Base-by-base conservation (phyloP, 331 rosid species). In the Malus hybrid region DNA sequence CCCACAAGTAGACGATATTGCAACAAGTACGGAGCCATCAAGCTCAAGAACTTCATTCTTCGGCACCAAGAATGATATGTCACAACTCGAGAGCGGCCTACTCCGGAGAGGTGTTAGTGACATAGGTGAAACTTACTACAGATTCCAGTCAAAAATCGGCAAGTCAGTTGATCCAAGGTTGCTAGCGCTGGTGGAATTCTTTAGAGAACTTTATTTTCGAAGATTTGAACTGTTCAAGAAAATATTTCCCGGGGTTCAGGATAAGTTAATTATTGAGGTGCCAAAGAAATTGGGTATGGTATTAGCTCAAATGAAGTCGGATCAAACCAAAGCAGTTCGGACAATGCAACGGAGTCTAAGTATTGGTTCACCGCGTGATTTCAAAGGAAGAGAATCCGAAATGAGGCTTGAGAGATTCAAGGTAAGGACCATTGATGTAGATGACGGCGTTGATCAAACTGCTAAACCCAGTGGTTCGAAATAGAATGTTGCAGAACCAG, bases 261-360 rank as follows among this genome's bases (percentile, higher is more conserved):
- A 34, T 19, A 12, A 56, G 50, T 19, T 44, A 11, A 44, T 74
- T 65, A 19, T 69, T 3, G 80, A 74, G 65, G 34, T 78, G 60
- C 33, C 71, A 3, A 56, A 44, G 70, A 82, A 64, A 15, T 42
- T 44, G 20, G 72, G 69, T 3, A 5, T 19, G 68, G 48, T 33
- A 13, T 58, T 77, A 7, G 56, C 78, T 4, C 72, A 71, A 63
- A 73, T 63, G 34, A 61, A 42, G 2, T 44, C 62, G 7, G 63
- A 29, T 12, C 52, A 60, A 6, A 29, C 18, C 14, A 58, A 71
- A 29, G 67, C 39, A 18, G 50, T 13, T 53, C 13, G 58, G 60
- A 56, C 80, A 24, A 9, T 78, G 70, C 77, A 78, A 28, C 60
- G 86, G 72, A 84, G 88, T 68, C 42, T 72, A 79, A 84, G 88